Evolutionary conservation across 352 stramenopile species (phyloP).

Genomic region (Halophytophthora batemanensis): DNA sequence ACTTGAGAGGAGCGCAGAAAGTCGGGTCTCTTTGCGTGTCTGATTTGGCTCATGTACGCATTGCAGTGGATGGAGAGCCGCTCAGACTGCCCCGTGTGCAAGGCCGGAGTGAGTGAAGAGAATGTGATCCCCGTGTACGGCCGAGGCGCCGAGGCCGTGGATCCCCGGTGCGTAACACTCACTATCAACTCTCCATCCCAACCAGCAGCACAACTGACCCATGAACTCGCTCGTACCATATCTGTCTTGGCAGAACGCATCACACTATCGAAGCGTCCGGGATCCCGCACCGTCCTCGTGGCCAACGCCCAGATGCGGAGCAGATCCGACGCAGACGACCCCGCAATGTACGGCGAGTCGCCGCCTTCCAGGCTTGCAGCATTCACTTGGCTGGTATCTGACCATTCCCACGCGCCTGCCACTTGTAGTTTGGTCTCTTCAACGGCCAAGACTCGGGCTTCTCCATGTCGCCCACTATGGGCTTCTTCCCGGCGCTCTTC

Average conservation of each 20-base stretch:
- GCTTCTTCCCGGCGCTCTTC: conserved; percentile 87
- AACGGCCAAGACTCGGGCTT: conserved; percentile 33
- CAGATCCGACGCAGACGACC: conserved; percentile 48
- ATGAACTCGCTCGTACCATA: background rate
- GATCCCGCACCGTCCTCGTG: conserved; percentile 55
- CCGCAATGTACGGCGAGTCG: conserved; percentile 32
- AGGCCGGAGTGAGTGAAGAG: conserved; percentile 85
- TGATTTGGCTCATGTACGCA: background rate
- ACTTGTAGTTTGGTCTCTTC: conserved; percentile 34
- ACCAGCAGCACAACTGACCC: background rate
- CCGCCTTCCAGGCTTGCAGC: background rate
- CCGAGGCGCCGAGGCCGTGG: conserved; percentile 59
- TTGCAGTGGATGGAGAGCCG: conserved; percentile 73
- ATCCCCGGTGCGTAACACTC: conserved; percentile 39
- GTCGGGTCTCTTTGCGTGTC: conserved; percentile 1
- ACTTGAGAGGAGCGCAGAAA: too few species aligned
- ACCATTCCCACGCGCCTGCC: background rate
- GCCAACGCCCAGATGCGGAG: conserved; percentile 60
- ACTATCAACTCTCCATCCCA: background rate
- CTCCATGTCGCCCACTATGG: conserved; percentile 64
- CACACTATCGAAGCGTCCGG: conserved; percentile 20
- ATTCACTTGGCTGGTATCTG: background rate
- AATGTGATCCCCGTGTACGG: conserved; percentile 90
- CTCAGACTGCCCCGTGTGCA: conserved; percentile 89
- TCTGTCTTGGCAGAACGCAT: conserved; percentile 19